phyloP scores from a whole-genome alignment of 768 basidiomycete species.

The Xanthoconium stramineum region DNA sequence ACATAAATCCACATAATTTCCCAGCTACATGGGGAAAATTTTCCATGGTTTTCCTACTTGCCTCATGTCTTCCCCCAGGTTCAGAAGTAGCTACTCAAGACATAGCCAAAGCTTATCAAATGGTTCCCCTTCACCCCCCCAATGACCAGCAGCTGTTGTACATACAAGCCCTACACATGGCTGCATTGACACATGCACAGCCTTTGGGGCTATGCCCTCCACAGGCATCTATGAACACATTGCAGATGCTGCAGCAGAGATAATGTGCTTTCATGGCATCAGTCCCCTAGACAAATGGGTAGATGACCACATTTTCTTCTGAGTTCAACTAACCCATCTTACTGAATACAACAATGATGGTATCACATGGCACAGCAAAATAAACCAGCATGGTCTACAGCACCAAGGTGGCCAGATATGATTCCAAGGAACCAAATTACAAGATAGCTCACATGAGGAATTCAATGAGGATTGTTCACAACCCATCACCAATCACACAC shows the following conservation, averaged over 20 bases:
- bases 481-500: not conserved
- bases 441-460: too few relatives aligned
- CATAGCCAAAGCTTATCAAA: not conserved
- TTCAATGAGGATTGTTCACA: not conserved
- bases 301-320: too few relatives aligned
- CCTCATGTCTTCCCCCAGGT: not conserved
- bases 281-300: not conserved
- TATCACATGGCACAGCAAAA: not conserved
- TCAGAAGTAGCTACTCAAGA: not conserved
- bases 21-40: not conserved
- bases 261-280: not conserved
- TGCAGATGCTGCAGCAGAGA: slow-evolving; percentile 6
- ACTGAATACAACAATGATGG: not conserved
- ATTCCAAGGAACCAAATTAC: not conserved
- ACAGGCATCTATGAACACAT: slow-evolving; percentile 1
- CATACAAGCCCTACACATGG: not conserved
- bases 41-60: not conserved
- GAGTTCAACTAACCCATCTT: not conserved
- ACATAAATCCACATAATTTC: not conserved
- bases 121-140: not conserved
- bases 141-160: not conserved
- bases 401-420: not conserved
- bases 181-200: not conserved
- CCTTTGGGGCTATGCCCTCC: not conserved
- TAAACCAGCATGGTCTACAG: not conserved